These are phyloP conservation scores for Exserohilum rostratum DNA, from an alignment of 2,329 filamentous ascomycete genomes.

Conservation along the genomic window DNA sequence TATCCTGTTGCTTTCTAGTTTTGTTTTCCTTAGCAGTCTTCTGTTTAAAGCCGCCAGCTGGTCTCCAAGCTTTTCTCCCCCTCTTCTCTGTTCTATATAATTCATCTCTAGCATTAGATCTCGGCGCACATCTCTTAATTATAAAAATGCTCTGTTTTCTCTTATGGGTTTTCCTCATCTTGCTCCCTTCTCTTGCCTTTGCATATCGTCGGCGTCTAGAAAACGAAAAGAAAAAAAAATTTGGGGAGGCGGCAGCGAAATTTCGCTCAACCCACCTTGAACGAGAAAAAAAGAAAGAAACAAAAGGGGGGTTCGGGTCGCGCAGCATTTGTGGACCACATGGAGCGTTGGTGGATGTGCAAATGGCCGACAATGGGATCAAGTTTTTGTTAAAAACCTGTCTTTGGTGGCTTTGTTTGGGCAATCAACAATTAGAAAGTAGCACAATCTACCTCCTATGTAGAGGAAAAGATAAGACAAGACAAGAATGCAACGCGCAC, in stretches of 20 bases:
- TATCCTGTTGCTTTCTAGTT: too few species aligned
- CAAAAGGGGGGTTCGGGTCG: too few species aligned
- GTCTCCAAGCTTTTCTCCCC: slow-evolving; percentile 19
- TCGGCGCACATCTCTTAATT: slow-evolving; percentile 20
- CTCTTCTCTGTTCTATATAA: slow-evolving; percentile 20
- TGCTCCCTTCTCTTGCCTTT: slow-evolving; percentile 21
- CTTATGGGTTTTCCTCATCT: neutral
- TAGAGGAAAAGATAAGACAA: neutral
- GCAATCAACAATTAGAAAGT: too few species aligned
- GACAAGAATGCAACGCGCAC: slow-evolving; percentile 24
- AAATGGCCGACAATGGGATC: too few species aligned
- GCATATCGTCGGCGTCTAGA: slow-evolving; percentile 32
- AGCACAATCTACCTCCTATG: too few species aligned
- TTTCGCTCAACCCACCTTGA: neutral
- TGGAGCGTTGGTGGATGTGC: too few species aligned
- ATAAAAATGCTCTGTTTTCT: slow-evolving; percentile 9
- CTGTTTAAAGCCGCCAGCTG: slow-evolving; percentile 22
- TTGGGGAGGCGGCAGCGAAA: slow-evolving; percentile 13
- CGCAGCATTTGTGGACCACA: too few species aligned
- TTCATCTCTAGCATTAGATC: slow-evolving; percentile 8
- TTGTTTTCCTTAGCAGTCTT: slow-evolving; percentile 1
- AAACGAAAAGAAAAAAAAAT: slow-evolving; percentile 23
- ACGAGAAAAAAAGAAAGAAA: neutral
- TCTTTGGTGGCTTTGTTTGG: too few species aligned
- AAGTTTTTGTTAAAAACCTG: too few species aligned